Base-by-base conservation (phyloP, 305 asterid genomes). In the Solanum chacoense region DNA sequence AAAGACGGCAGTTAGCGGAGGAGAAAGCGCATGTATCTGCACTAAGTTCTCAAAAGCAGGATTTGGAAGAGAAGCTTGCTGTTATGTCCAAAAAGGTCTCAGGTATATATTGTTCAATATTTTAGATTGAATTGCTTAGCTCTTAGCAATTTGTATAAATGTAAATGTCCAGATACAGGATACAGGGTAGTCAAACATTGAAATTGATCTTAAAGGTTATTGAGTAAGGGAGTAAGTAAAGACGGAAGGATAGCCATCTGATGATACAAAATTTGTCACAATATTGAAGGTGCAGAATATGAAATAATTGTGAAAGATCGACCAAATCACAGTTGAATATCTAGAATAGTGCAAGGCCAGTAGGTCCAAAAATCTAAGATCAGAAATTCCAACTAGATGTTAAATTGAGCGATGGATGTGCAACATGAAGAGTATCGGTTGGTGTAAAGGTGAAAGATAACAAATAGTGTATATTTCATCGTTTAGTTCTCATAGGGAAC, bases 61-160 rank as follows among this genome's bases (percentile, higher is more conserved):
- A 93, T 90, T 90, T 97, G 92, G 98, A 96, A 93, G 96, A 95
- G 90, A 95, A 96, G 93, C 94, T 97, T 90, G 94, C 94, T 38
- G 89, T 95, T 84, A 55, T 93, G 88, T 91, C 98, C 84, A 90
- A 92, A 88, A 92, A 81, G 89, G 91, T 90, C 88, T 92, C 95
- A 94, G 99, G 99, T 97, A 90, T 71, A 69, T 80, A 77, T 88
- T 6, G 11, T 50, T 45, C 88, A 18, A 80, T 50, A 36, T 81
- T 90, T 24, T 85, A 45, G 35, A 77, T 80, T 76, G 72, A 74
- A 75, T 4, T 80, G 69, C 69, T 85, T 84, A 76, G 72, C 90
- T 90, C 80, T 36, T 86, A 85, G 38, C 32, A 59, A 5, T 69
- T 37, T 75, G 72, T 83, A 20, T 83, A 83, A 50, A 45, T 31